These are phyloP conservation scores for Leucocoprinus birnbaumii DNA, from an alignment of 768 basidiomycete species.

Conservation along the genomic window DNA sequence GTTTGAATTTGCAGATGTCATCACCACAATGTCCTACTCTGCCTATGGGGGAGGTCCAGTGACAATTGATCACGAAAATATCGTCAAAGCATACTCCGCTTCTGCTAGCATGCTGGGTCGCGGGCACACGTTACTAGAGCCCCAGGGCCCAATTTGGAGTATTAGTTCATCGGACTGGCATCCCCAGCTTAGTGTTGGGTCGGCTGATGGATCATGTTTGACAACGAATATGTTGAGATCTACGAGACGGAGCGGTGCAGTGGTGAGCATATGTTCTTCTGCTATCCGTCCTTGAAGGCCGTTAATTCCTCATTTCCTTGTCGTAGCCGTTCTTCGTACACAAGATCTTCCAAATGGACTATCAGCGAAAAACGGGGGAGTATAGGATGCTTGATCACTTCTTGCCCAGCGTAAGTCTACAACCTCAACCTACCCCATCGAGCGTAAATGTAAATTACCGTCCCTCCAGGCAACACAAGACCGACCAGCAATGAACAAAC, in stretches of 20 bases:
- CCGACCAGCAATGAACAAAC: conserved; percentile 34
- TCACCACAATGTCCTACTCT: conserved; percentile 65
- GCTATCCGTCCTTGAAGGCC: too few relatives aligned
- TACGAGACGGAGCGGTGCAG: conserved; percentile 66
- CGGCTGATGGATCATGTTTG: conserved; percentile 78
- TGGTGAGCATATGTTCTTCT: conserved; percentile 42
- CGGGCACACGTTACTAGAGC: conserved; percentile 70
- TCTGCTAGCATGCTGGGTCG: conserved; percentile 72
- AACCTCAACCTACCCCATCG: too few relatives aligned
- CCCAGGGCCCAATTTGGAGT: conserved; percentile 81
- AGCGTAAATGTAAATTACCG: neutral
- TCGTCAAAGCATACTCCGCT: conserved; percentile 70
- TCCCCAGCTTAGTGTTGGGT: conserved; percentile 78
- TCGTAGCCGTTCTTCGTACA: conserved; percentile 72
- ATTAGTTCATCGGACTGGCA: conserved; percentile 81
- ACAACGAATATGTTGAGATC: conserved; percentile 72
- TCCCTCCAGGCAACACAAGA: conserved; percentile 48
- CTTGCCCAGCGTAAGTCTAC: conserved; percentile 56
- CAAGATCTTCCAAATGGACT: conserved; percentile 85
- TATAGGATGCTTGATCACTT: conserved; percentile 90
- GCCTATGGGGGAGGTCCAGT: conserved; percentile 66
- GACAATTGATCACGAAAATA: conserved; percentile 82
- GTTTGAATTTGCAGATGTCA: conserved; percentile 49
- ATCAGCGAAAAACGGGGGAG: conserved; percentile 68
- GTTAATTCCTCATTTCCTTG: neutral